A percentile compares a stretch with the other conserved stretches of the same genome.
These are phyloP conservation scores for Periconia sp. DNA, from an alignment of 2,329 filamentous ascomycete species.

Conservation along the genomic window DNA sequence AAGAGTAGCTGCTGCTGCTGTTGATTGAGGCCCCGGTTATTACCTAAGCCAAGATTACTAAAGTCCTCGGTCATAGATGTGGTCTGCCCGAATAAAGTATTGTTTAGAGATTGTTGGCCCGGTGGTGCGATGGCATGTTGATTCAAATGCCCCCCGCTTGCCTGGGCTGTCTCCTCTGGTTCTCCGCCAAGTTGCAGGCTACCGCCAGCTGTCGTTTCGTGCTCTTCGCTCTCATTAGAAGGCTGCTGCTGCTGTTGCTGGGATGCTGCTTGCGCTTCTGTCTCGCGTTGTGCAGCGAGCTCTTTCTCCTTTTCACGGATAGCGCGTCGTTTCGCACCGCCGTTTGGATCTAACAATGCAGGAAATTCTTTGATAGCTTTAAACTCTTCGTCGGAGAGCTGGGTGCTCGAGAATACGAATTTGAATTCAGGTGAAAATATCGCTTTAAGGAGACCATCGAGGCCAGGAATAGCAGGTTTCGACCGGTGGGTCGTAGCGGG, in stretches of 20 bases:
- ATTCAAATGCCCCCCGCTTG: constrained; percentile 63
- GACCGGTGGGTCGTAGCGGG: constrained; percentile 17
- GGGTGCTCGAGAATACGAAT: constrained; percentile 58
- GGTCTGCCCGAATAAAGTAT: constrained; percentile 42
- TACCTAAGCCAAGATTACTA: constrained; percentile 57
- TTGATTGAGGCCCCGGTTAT: constrained; percentile 76
- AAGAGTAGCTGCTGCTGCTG: constrained; percentile 73
- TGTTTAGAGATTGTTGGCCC: constrained; percentile 67
- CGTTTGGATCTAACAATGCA: constrained; percentile 80
- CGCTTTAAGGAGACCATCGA: constrained; percentile 48
- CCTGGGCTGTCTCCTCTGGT: constrained; percentile 78
- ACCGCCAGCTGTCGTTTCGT: constrained; percentile 70
- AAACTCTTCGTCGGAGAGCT: constrained; percentile 53
- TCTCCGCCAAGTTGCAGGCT: constrained; percentile 92
- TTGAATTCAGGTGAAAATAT: constrained; percentile 55
- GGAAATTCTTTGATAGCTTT: constrained; percentile 66
- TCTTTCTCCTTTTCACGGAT: constrained; percentile 73
- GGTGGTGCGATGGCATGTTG: constrained; percentile 76
- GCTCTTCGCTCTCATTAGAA: constrained; percentile 66
- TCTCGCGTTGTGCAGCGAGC: constrained; percentile 51
- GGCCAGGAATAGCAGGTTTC: constrained; percentile 27
- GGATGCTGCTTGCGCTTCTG: constrained; percentile 60
- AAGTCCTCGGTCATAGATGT: constrained; percentile 46
- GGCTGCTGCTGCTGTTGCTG: constrained; percentile 38
- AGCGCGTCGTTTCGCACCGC: constrained; percentile 79